These are phyloP conservation scores for Aureobasidium uvarum DNA, from an alignment of 2,329 filamentous ascomycete genomes.

Conservation along the genomic window DNA sequence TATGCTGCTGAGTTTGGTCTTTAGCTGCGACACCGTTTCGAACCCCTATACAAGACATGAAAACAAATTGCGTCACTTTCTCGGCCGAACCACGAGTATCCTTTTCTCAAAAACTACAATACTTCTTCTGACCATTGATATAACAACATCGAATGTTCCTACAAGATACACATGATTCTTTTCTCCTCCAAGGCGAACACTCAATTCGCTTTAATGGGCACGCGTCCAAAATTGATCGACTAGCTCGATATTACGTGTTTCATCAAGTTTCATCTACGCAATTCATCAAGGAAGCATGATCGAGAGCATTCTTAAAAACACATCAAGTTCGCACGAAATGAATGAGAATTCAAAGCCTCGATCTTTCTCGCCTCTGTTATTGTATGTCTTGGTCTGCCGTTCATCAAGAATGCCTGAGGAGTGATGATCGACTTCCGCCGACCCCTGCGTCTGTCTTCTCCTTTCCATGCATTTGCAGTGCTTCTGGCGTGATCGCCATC, in stretches of 20 bases:
- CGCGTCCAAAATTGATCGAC: constrained; percentile 9
- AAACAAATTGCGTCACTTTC: constrained; percentile 3
- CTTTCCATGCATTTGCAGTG: not conserved
- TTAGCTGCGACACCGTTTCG: constrained; percentile 6
- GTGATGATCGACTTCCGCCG: not conserved
- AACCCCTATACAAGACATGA: constrained; percentile 22
- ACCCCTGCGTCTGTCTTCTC: not conserved
- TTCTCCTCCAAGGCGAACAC: not conserved
- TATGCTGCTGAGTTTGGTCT: not conserved
- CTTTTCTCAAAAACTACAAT: not conserved
- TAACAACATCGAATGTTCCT: not conserved
- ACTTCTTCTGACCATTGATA: not conserved
- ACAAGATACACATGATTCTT: too few relatives aligned
- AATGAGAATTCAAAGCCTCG: too few relatives aligned
- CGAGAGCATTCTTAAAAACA: not conserved
- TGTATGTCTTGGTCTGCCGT: constrained; percentile 6
- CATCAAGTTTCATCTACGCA: constrained; percentile 20
- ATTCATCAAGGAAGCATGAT: not conserved
- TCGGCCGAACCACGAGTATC: not conserved
- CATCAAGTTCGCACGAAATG: not conserved
- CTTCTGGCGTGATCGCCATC: not conserved
- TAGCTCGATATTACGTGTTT: constrained; percentile 20
- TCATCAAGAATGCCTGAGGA: not conserved
- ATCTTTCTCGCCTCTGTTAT: not conserved
- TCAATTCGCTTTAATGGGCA: not conserved